Evolutionary conservation across 805 yeast species (phyloP).

Genomic region (Candida succiphila): DNA sequence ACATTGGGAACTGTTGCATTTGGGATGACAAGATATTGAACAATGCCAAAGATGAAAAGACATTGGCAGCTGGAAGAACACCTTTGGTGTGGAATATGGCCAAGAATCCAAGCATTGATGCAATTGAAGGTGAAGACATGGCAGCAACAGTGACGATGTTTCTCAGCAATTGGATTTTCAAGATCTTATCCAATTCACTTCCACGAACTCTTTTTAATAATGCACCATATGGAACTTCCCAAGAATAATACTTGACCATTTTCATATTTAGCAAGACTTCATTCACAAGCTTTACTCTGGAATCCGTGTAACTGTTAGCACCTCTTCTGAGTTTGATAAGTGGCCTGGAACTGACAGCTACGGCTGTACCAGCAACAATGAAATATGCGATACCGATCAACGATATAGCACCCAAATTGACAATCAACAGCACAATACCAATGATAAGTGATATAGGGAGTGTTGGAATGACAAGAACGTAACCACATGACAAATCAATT

Average conservation of each 20-base stretch:
- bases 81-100: conserved; percentile 27
- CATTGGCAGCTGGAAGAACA: conserved; percentile 43
- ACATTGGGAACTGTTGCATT: conserved; percentile 61
- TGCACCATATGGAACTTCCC: conserved; percentile 75
- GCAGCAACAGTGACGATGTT: conserved; percentile 56
- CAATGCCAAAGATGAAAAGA: conserved; percentile 62
- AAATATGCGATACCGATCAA: conserved; percentile 59
- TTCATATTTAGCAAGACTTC: conserved; percentile 75
- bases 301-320: conserved; percentile 61
- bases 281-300: conserved; percentile 63
- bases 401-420: conserved; percentile 64
- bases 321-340: conserved; percentile 45
- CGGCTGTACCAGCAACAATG: conserved; percentile 35
- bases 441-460: conserved; percentile 58
- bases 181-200: conserved; percentile 51
- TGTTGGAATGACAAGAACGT: conserved; percentile 52
- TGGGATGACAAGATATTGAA: conserved; percentile 54
- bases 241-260: conserved; percentile 78
- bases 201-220: conserved; percentile 45
- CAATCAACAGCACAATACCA: conserved; percentile 52
- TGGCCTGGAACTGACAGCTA: conserved; percentile 37
- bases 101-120: conserved; percentile 54
- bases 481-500: conserved; percentile 66
- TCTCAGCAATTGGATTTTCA: conserved; percentile 55
- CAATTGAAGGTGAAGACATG: conserved; percentile 54